Base-by-base conservation (phyloP, 805 yeast genomes). In the Sungouiozyma ichnusensis region DNA sequence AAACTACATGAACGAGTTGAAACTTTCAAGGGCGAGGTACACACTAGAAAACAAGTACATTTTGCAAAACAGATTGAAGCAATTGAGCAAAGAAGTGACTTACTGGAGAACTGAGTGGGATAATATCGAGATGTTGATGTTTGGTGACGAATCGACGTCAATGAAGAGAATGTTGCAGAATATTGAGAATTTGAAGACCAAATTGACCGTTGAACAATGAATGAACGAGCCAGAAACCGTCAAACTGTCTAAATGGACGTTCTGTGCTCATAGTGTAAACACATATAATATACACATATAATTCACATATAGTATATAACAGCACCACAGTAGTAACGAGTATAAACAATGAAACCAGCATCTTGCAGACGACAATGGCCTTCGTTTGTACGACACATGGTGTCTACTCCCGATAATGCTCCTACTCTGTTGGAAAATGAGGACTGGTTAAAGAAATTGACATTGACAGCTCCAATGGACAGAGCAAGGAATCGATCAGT, bases 341-440 rank as follows among this genome's bases (percentile, higher is more conserved):
- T 11, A 11, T 24, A 11, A 11, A 24, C 29, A 11, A 24, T 24
- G 29, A 24, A 24, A 24, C 9, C 11, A 11, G 6, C 11, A 24
- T 11, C 29, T 7, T 11, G 11, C 9, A 24, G 29, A 24, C 29
- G 9, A 7, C 29, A 24, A 11, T 24, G 6, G 29, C 29, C 11
- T 6, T 11, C 11, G 11, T 24, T 24, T 24, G 9, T 6, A 11
- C 6, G 29, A 24, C 9, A 11, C 6, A 7, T 24, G 29, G 29
- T 24, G 11, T 7, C 6, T 20, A 36, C 49, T 6, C 67, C 66
- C 2, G 66, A 63, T 44, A 66, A 63, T 48, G 65, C 71, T 1
- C 73, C 74, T 2, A 64, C 63, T 17, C 65, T 64, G 14, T 45
- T 60, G 3, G 72, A 67, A 37, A 69, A 69, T 44, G 72, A 69